Conservation (phyloP, 2,329 filamentous ascomycete genomes). For the Aureobasidium leucospermi region DNA sequence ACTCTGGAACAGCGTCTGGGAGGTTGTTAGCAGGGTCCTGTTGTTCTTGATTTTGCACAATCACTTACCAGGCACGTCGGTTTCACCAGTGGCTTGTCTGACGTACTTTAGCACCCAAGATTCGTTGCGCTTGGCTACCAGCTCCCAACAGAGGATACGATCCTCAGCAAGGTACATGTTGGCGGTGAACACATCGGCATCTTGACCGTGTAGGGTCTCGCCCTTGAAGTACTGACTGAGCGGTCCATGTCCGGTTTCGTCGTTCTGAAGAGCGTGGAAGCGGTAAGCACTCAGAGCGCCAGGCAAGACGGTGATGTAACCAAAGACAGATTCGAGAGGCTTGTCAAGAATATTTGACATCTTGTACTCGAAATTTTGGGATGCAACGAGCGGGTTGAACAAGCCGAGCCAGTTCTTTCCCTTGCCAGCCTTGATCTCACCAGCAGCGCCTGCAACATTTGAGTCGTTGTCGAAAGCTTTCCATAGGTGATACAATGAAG, state of each 20-base stretch:
- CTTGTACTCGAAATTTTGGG: conserved; percentile 99
- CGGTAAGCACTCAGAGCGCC: conserved; percentile 93
- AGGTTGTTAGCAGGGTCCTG: background rate
- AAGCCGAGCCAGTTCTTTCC: conserved; percentile 75
- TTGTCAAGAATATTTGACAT: conserved; percentile 99
- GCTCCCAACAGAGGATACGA: conserved; percentile 85
- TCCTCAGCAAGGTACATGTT: conserved; percentile 94
- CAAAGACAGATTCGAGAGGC: conserved; percentile 92
- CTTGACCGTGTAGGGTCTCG: conserved; percentile 89
- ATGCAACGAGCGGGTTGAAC: conserved; percentile 88
- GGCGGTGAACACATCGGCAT: conserved; percentile 93
- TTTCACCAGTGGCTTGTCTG: conserved; percentile 92
- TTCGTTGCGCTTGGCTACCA: conserved; percentile 90
- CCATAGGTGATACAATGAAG: conserved; percentile 95
- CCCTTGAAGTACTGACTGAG: conserved; percentile 99
- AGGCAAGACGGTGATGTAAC: conserved; percentile 94
- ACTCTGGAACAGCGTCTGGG: conserved; percentile 85
- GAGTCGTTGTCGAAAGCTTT: conserved; percentile 98
- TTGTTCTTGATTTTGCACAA: background rate
- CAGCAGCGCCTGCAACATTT: conserved; percentile 91
- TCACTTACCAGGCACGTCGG: conserved; percentile 82
- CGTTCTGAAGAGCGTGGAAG: conserved; percentile 93
- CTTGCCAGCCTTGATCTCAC: conserved; percentile 96
- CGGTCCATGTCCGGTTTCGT: conserved; percentile 89
- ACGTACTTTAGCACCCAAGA: conserved; percentile 98